These are phyloP conservation scores for Canavalia ensiformis DNA, from an alignment of 306 rosid genomes.

Conservation along the genomic window DNA sequence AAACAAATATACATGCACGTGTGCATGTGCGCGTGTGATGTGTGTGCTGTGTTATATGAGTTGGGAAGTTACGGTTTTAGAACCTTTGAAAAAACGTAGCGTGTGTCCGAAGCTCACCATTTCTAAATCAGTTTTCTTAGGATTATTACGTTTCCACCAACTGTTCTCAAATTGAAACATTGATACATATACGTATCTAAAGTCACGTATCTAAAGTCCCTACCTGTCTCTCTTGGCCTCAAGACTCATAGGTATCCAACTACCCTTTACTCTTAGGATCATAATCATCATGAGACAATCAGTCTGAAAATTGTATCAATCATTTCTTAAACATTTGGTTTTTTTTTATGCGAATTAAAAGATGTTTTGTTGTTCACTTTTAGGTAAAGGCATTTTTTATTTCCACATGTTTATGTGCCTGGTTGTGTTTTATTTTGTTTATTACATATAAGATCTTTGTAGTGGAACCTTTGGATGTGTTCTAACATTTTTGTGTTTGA, in stretches of 20 bases:
- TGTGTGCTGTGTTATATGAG: constrained; percentile 52
- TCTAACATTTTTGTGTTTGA: constrained; percentile 1
- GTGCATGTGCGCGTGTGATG: constrained; percentile 41
- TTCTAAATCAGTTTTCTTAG: constrained; percentile 50
- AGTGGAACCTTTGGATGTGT: constrained; percentile 34
- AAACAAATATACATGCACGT: constrained; percentile 42
- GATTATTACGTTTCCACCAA: constrained; percentile 52
- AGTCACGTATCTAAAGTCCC: constrained; percentile 35
- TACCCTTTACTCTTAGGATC: constrained; percentile 26
- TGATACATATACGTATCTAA: constrained; percentile 26
- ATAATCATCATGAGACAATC: constrained; percentile 30
- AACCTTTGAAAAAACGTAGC: constrained; percentile 64
- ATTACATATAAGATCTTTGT: constrained; percentile 18
- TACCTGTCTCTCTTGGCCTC: constrained; percentile 39
- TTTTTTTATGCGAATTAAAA: constrained; percentile 1
- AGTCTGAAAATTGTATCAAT: constrained; percentile 9
- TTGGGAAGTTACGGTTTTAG: constrained; percentile 55
- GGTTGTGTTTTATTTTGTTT: background rate
- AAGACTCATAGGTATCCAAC: constrained; percentile 43
- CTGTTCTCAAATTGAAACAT: constrained; percentile 43
- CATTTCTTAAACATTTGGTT: constrained; percentile 1
- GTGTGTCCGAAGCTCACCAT: constrained; percentile 63
- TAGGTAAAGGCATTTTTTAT: background rate
- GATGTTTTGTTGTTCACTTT: constrained; percentile 20
- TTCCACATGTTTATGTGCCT: background rate